Percentiles rank a stretch among this genome's conserved stretches.
Evolutionary conservation across 352 stramenopile species (phyloP).

Genomic region (Globisporangium camurandrum): DNA sequence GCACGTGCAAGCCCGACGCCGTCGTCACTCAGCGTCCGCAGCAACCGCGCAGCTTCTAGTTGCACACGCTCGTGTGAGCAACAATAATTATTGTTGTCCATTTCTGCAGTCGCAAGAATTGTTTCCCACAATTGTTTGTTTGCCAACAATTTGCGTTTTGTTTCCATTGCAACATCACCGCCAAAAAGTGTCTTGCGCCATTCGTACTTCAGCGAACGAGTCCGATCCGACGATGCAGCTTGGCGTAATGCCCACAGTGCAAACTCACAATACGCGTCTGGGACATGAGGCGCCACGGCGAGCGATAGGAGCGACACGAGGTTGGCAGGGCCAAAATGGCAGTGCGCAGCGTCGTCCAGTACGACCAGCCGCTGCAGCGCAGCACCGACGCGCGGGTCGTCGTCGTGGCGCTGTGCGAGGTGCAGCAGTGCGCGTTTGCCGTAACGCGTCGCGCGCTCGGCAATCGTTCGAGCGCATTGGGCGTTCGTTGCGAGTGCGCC

Average conservation of each 20-base stretch:
- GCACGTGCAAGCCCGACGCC: conserved; percentile 8
- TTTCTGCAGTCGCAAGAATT: conserved; percentile 17
- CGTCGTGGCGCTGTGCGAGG: conserved; percentile 36
- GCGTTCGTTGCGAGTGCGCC: conserved; percentile 41
- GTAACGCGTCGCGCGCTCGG: conserved; percentile 51
- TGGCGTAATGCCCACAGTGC: conserved; percentile 57
- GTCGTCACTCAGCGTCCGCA: conserved; percentile 38
- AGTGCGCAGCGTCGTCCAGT: conserved; percentile 24
- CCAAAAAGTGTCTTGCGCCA: conserved; percentile 56
- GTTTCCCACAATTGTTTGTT: conserved; percentile 47
- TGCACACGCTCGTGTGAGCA: conserved; percentile 29
- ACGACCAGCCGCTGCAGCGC: conserved; percentile 45
- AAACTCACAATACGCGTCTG: conserved; percentile 60
- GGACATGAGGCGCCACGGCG: conserved; percentile 43
- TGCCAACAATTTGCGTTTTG: conserved; percentile 34
- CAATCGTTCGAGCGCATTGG: conserved; percentile 47
- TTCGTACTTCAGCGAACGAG: conserved; percentile 31
- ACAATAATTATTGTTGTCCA: too few relatives aligned
- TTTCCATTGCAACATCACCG: conserved; percentile 45
- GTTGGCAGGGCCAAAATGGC: conserved; percentile 55
- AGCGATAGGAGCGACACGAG: conserved; percentile 58
- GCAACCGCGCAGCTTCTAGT: conserved; percentile 32
- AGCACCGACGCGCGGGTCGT: conserved; percentile 45
- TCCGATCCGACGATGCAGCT: conserved; percentile 26
- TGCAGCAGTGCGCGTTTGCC: conserved; percentile 66